A percentile compares a stretch with the other conserved stretches of the same genome.
These are phyloP conservation scores for Botrytis medusae DNA, from an alignment of 2,329 filamentous ascomycete species.

Conservation along the genomic window DNA sequence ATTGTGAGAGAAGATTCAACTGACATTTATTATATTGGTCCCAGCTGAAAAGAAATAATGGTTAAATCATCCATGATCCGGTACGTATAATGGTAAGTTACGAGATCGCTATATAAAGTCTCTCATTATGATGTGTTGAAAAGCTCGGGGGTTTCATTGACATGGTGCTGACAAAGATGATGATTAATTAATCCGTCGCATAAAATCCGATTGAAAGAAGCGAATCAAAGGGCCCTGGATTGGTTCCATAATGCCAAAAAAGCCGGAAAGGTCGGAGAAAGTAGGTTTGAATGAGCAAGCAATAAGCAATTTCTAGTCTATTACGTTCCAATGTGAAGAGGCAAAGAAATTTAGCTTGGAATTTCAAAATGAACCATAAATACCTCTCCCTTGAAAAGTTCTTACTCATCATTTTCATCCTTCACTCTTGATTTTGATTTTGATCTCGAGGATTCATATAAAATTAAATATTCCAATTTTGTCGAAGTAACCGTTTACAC, in stretches of 20 bases:
- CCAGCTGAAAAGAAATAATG: too few species aligned
- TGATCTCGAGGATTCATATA: too few species aligned
- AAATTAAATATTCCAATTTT: neutral
- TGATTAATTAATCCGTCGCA: neutral
- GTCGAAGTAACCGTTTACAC: neutral
- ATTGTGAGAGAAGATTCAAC: neutral
- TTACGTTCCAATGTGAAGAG: neutral
- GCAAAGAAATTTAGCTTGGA: slow-evolving; percentile 2
- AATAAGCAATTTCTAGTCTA: neutral
- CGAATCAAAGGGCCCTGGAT: neutral
- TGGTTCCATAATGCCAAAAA: neutral
- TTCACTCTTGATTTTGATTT: neutral
- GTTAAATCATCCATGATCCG: neutral
- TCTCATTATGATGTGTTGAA: too few species aligned
- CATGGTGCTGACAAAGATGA: neutral
- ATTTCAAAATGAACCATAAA: neutral
- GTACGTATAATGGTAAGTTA: too few species aligned
- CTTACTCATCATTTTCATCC: slow-evolving; percentile 11
- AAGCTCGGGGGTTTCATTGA: too few species aligned
- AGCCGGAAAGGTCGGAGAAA: slow-evolving; percentile 17
- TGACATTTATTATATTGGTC: too few species aligned
- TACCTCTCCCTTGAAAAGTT: neutral
- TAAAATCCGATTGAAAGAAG: neutral
- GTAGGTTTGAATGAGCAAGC: neutral
- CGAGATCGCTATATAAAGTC: too few species aligned